Base-by-base conservation (phyloP, 1,284 basidiomycete genomes). In the Trametes versicolor region DNA sequence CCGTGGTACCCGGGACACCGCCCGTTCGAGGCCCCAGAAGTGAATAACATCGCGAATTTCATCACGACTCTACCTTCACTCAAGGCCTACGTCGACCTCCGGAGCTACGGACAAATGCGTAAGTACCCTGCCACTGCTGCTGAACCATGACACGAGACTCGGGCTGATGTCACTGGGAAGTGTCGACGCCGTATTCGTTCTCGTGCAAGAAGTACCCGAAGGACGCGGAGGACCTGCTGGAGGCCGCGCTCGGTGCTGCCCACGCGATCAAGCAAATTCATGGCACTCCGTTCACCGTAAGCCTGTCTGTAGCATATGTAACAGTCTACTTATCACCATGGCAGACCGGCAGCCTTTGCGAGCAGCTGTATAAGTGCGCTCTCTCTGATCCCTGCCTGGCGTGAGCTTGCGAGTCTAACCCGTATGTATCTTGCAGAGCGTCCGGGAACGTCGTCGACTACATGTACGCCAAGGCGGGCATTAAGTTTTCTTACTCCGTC, bases 71-170 rank as follows among this genome's bases (percentile, higher is more conserved):
- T 87, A 25, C 82, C 84, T 21, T 79, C 84, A 64, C 74, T 88
- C 21, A 77, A 83, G 10, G 85, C 82, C 1, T 95, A 92, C 72
- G 66, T 96, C 25, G 94, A 96, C 76, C 74, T 96, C 63, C 85
- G 95, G 70, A 91, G 87, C 70, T 96, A 95, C 73, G 94, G 94
- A 0, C 94, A 97, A 76, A 88, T 94, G 82, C 75, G 93, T 94
- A 71, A 67, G 89, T 83, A 2, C n/a, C 49, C n/a, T 21, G 53
- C 32, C 25, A 13, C 50, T 12, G 51, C n/a, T 15, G n/a, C 37
- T 2, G 36, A 27, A 5, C 8, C 21, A 41, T 2, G 36, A 17
- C 12, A n/a, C 10, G 2, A 21, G 52, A 12, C 13, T n/a, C 1
- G 17, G 12, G 48, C 27, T 23, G 21, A n/a, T 9, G 19, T n/a